Evolutionary conservation across 176 grass and related monocot genomes (phyloP), one percentile per base, ranked within the genome.

Genomic region (Avena insularis): DNA sequence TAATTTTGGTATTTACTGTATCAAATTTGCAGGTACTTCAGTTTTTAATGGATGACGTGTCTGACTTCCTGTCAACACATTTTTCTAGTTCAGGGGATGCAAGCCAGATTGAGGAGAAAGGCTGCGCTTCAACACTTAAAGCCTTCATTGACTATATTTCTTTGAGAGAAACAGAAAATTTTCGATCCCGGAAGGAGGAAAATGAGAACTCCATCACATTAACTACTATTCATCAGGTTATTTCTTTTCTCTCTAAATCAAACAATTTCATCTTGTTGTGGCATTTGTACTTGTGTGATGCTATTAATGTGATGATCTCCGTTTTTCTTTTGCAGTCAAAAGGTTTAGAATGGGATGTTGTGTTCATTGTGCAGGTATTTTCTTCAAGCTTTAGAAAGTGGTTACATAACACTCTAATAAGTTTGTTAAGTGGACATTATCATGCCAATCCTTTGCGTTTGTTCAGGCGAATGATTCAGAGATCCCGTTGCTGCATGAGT

Each of bases 151-250:
- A 98, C 88, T 92, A 95, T 68, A 93, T 95, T 84, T 89, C 88
- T 84, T 72, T 95, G 57, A 95, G 93, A 54, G 96, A 98, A 90
- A 84, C 93, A 78, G 93, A 95, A 90, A 98, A 95, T 75, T 94
- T 95, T 57, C 82, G 90, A 74, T 95, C 86, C 69, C 88, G 91
- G 38, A 95, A 68, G 86, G 85, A 90, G 75, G 96, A 95, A 86
- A 98, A 98, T 88, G 87, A 94, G 33, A 95, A 98, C 79, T 95
- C 91, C 36, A 85, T 98, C 86, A 93, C 90, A 75, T 86, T 98
- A 87, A 98, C 96, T 57, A 98, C 96, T 27, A 98, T 98, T 84
- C 96, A 98, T 69, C 96, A 98, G 93, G 96, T 98, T 79, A 36
- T 11, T 82, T 79, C 69, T 86, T 78, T 72, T 69, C 57, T 84